Evolutionary conservation across 371 early-diverging fungal genomes (phyloP).

Genomic region (Apophysomyces sp.): DNA sequence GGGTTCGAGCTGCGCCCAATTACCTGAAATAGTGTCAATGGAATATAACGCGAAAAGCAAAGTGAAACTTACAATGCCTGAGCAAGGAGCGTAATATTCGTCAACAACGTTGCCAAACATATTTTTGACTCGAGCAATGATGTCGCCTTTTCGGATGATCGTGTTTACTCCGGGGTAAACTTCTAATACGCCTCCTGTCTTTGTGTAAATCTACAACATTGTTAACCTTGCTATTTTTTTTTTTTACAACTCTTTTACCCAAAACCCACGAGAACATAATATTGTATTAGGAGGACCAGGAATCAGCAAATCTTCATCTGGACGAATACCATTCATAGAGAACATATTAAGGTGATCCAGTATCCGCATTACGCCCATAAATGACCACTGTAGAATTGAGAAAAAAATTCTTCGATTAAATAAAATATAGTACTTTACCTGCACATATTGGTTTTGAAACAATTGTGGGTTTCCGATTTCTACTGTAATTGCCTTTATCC

Average conservation of each 20-base stretch:
- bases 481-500: conserved; percentile 87
- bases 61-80: conserved; percentile 73
- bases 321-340: conserved; percentile 3
- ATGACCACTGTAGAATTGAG: conserved; percentile 33
- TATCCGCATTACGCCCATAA: conserved; percentile 39
- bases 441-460: conserved; percentile 74
- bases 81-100: conserved; percentile 84
- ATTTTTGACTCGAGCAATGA: conserved; percentile 89
- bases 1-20: conserved; percentile 63
- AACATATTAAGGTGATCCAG: conserved; percentile 37
- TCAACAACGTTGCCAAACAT: conserved; percentile 93
- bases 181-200: conserved; percentile 74
- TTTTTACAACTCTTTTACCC: conserved; percentile 48
- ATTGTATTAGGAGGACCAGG: conserved; percentile 18
- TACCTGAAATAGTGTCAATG: conserved; percentile 22
- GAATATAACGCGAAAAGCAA: conserved; percentile 1
- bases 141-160: conserved; percentile 80
- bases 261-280: conserved; percentile 37
- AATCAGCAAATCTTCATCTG: conserved; percentile 5
- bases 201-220: conserved; percentile 38
- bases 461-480: conserved; percentile 80
- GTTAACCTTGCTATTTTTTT: conserved; percentile 30
- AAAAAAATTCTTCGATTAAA: conserved; percentile 59
- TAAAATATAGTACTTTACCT: conserved; percentile 52
- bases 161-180: conserved; percentile 89